phyloP scores from a whole-genome alignment of 148 eudicot genomes.

The Camellia lanceoleosa region DNA sequence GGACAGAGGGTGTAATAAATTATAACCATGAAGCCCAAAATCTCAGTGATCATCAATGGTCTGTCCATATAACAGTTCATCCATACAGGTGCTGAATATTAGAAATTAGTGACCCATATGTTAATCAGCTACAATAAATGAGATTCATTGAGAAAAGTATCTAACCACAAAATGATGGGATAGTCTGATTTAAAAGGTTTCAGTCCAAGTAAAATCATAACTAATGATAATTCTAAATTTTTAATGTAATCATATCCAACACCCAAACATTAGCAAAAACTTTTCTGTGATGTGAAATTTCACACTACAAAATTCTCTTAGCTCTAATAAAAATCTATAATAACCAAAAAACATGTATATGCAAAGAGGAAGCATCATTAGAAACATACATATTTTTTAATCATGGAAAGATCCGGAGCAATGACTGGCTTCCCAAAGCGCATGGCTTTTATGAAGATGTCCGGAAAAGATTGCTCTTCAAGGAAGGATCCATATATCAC shows the following conservation, averaged over 20 bases:
- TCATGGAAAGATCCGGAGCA: slow-evolving; percentile 71
- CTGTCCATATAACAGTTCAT: not conserved
- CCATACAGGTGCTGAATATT: slow-evolving; percentile 1
- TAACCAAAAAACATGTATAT: not conserved
- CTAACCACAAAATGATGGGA: not conserved
- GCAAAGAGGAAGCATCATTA: not conserved
- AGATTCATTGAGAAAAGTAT: not conserved
- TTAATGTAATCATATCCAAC: not conserved
- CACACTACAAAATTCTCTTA: not conserved
- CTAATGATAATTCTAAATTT: not conserved
- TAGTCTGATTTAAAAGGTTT: not conserved
- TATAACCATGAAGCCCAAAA: not conserved
- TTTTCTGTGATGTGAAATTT: not conserved
- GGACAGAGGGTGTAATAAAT: not conserved
- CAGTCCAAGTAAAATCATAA: not conserved
- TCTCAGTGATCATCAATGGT: not conserved
- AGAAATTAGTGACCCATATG: not conserved
- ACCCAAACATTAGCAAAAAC: not conserved
- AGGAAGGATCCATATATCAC: slow-evolving; percentile 88
- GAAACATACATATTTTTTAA: slow-evolving; percentile 67
- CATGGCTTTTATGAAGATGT: slow-evolving; percentile 77
- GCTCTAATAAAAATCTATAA: not conserved
- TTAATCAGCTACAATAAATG: not conserved
- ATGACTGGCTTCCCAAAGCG: slow-evolving; percentile 71
- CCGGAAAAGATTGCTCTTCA: slow-evolving; percentile 79